Conservation (phyloP, 805 yeast species). For the Yamadazyma olivae region DNA sequence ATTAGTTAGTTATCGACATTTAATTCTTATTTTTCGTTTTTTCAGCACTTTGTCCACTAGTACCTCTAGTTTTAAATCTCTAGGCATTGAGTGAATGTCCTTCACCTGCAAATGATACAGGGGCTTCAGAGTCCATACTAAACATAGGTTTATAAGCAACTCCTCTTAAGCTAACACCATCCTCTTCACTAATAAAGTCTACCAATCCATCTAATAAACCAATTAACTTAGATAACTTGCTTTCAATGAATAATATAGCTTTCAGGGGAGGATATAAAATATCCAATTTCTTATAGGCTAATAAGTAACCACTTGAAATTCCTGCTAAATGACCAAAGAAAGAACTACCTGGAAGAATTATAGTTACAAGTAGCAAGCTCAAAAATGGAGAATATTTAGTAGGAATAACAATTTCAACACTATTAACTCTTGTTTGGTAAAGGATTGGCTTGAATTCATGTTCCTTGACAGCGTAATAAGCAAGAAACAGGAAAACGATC, state of each 20-base stretch:
- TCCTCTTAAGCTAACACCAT: slow-evolving; percentile 47
- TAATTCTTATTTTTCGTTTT: too few relatives aligned
- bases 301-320: slow-evolving; percentile 60
- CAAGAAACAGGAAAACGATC: slow-evolving; percentile 66
- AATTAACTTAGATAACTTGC: slow-evolving; percentile 48
- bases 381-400: slow-evolving; percentile 59
- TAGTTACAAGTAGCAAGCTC: slow-evolving; percentile 44
- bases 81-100: slow-evolving; percentile 19
- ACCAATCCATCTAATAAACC: slow-evolving; percentile 51
- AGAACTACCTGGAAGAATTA: slow-evolving; percentile 64
- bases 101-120: slow-evolving; percentile 15
- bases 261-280: slow-evolving; percentile 65
- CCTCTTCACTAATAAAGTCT: slow-evolving; percentile 58
- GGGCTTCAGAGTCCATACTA: slow-evolving; percentile 20
- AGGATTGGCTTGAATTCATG: slow-evolving; percentile 37
- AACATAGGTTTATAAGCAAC: slow-evolving; percentile 27
- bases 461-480: slow-evolving; percentile 54
- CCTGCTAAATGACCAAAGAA: slow-evolving; percentile 75
- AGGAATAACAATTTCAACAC: slow-evolving; percentile 48
- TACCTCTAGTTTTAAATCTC: too few relatives aligned
- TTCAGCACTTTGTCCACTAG: too few relatives aligned
- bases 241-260: slow-evolving; percentile 63
- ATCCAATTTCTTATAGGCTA: slow-evolving; percentile 55
- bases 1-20: too few relatives aligned
- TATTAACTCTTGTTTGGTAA: slow-evolving; percentile 23